Evolutionary conservation across 176 grass and related monocot species (phyloP).

Genomic region (Avena atlantica): DNA sequence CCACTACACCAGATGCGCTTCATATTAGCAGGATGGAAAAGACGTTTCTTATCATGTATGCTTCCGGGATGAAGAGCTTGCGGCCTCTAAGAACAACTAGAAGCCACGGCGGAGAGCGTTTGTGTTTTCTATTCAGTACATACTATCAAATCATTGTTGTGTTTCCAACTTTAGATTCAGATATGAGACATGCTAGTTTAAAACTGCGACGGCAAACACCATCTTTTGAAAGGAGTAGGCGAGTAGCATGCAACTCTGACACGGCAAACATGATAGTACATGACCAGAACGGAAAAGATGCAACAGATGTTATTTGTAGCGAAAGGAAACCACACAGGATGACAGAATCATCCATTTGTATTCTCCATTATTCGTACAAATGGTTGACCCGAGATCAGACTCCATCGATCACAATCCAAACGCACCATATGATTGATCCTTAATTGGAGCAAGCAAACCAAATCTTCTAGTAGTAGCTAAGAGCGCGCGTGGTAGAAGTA

Average conservation of each 20-base stretch:
- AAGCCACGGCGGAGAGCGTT: background rate
- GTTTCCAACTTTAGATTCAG: too few relatives aligned
- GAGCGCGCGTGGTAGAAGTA: background rate
- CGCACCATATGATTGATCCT: background rate
- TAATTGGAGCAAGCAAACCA: background rate
- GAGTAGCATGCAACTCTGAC: background rate
- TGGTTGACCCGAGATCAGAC: background rate
- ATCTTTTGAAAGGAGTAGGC: background rate
- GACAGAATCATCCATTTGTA: constrained; percentile 11
- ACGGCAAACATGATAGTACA: background rate
- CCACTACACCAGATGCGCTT: constrained; percentile 95
- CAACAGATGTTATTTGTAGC: background rate
- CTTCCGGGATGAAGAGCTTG: too few relatives aligned
- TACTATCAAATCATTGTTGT: too few relatives aligned
- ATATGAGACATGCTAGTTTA: background rate
- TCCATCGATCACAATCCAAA: background rate
- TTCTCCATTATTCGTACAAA: background rate
- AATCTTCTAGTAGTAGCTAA: background rate
- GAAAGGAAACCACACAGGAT: constrained; percentile 6
- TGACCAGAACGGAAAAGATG: background rate
- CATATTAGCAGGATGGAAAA: too few relatives aligned
- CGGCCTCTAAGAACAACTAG: too few relatives aligned
- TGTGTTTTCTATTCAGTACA: background rate
- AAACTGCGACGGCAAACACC: background rate
- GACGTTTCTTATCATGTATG: too few relatives aligned